Conservation (phyloP, 371 early-diverging fungal species). For the Mucor sp. region DNA sequence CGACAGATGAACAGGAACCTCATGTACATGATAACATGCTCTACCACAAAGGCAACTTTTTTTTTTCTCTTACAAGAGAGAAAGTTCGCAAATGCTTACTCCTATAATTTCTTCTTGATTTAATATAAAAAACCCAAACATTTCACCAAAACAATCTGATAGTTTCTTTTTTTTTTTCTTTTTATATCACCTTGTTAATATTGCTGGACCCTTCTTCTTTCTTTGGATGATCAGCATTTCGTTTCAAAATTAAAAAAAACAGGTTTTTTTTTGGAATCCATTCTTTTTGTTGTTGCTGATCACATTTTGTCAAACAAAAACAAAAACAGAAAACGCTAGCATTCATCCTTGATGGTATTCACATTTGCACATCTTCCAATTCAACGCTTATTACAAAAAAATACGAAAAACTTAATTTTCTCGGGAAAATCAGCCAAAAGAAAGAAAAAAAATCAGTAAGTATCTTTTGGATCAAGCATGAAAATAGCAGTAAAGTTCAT, state of each 20-base stretch:
- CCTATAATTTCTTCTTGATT: background rate
- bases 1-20: background rate
- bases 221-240: background rate
- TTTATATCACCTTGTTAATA: background rate
- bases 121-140: background rate
- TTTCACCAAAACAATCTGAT: background rate
- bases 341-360: background rate
- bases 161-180: background rate
- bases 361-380: background rate
- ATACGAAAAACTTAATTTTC: background rate
- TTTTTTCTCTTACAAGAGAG: background rate
- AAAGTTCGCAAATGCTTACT: slow-evolving; percentile 1
- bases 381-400: background rate
- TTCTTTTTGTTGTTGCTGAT: background rate
- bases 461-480: background rate
- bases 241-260: background rate
- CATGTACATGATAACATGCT: background rate
- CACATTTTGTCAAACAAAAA: background rate
- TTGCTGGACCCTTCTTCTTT: background rate
- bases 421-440: background rate
- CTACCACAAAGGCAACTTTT: background rate
- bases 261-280: background rate
- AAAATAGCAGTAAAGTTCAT: no score
- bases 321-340: background rate
- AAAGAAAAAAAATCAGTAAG: background rate